Evolutionary conservation across 345 rosid genomes (phyloP).

Genomic region (Chamaenerion angustifolium): DNA sequence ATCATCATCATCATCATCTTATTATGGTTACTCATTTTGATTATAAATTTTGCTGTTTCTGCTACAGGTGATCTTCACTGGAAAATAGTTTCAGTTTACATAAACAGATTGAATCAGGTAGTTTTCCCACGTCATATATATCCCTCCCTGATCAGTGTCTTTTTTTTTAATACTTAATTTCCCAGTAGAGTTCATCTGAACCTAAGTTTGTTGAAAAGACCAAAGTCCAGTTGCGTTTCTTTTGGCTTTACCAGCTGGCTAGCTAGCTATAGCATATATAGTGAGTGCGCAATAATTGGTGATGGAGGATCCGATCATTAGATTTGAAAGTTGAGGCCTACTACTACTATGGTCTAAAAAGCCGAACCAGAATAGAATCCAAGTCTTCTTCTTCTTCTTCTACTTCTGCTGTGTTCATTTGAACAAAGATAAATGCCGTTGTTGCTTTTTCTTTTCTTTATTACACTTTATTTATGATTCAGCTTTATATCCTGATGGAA

Average conservation of each 20-base stretch:
- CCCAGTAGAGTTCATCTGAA: no score
- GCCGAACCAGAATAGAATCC: background rate
- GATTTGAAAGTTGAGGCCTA: background rate
- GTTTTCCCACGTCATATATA: background rate
- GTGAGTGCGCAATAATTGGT: conserved; percentile 1
- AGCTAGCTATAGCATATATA: background rate
- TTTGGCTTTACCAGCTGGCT: no score
- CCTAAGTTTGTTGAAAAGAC: no score
- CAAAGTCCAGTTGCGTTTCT: no score
- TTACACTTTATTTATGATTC: background rate
- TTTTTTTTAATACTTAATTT: conserved; percentile 1
- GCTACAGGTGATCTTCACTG: conserved; percentile 27
- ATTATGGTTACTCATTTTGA: no score
- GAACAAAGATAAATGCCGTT: no score
- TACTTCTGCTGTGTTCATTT: no score
- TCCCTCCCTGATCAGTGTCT: background rate
- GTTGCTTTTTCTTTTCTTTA: background rate
- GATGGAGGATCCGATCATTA: background rate
- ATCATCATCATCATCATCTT: no score
- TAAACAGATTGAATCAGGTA: conserved; percentile 28
- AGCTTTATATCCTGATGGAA: background rate
- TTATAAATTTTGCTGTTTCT: no score
- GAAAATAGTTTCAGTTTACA: conserved; percentile 31
- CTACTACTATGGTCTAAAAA: conserved; percentile 1
- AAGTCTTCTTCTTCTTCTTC: no score